Percentiles rank a stretch among this genome's conserved stretches.
Conservation (phyloP, 2,329 filamentous ascomycete genomes). For the Fusarium multiceps region DNA sequence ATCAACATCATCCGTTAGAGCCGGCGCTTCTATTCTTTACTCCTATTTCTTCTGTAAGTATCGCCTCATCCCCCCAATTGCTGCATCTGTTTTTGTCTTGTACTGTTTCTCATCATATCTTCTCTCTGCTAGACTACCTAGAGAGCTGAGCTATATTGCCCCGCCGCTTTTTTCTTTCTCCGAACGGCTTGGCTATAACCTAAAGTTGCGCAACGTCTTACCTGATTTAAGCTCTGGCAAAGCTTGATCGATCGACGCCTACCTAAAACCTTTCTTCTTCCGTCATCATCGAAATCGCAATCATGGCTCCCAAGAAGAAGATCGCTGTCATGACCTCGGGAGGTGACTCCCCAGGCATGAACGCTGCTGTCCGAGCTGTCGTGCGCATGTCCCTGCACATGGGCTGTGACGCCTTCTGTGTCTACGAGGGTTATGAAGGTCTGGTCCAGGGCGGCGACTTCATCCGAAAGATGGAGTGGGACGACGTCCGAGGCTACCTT, state of each 20-base stretch:
- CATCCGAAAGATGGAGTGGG: slow-evolving; percentile 89
- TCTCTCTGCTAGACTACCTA: slow-evolving; percentile 34
- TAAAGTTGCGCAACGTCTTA: slow-evolving; percentile 15
- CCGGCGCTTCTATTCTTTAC: slow-evolving; percentile 24
- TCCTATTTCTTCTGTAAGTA: slow-evolving; percentile 35
- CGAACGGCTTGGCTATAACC: slow-evolving; percentile 24
- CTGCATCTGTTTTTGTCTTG: slow-evolving; percentile 2
- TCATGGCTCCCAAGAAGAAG: slow-evolving; percentile 68
- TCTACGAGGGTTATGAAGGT: slow-evolving; percentile 97
- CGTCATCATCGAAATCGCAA: slow-evolving; percentile 28
- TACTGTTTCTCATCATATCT: slow-evolving; percentile 44
- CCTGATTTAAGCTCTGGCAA: slow-evolving; percentile 45
- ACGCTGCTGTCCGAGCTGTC: slow-evolving; percentile 87
- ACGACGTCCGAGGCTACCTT: slow-evolving; percentile 93
- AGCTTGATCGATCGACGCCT: slow-evolving; percentile 35
- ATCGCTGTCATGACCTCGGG: slow-evolving; percentile 96
- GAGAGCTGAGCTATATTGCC: slow-evolving; percentile 46
- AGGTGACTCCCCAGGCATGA: slow-evolving; percentile 96
- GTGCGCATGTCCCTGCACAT: slow-evolving; percentile 91
- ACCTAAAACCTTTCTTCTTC: slow-evolving; percentile 13
- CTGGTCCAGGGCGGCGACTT: slow-evolving; percentile 88
- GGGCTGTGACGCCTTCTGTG: slow-evolving; percentile 80
- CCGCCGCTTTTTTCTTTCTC: slow-evolving; percentile 46
- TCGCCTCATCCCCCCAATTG: slow-evolving; percentile 6
- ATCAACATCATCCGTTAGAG: slow-evolving; percentile 38